Conservation (phyloP, 768 basidiomycete species). For the Pleurotus ostreatus region DNA sequence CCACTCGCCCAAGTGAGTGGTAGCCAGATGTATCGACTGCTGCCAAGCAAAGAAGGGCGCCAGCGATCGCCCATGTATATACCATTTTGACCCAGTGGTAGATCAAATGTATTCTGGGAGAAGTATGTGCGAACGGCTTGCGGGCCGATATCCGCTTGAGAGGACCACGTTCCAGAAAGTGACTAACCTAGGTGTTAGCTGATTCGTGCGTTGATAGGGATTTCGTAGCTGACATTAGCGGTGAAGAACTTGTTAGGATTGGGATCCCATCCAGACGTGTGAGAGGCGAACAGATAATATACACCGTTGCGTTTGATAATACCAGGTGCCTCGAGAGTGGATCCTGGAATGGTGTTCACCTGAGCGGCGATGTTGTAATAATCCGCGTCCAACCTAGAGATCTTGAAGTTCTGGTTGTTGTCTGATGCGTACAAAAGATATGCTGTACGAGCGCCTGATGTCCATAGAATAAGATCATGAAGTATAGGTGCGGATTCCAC, state of each 20-base stretch:
- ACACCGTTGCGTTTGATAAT: slow-evolving; percentile 57
- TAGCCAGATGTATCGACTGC: slow-evolving; percentile 59
- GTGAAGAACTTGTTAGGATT: slow-evolving; percentile 61
- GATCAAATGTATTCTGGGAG: slow-evolving; percentile 57
- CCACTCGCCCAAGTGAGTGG: slow-evolving; percentile 55
- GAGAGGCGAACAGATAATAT: slow-evolving; percentile 58
- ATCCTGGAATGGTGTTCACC: slow-evolving; percentile 31
- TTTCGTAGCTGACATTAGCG: slow-evolving; percentile 35
- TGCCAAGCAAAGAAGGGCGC: slow-evolving; percentile 49
- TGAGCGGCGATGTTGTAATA: slow-evolving; percentile 53
- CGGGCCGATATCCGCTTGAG: slow-evolving; percentile 55
- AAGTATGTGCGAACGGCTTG: slow-evolving; percentile 49
- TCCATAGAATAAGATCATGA: not conserved
- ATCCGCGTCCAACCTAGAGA: slow-evolving; percentile 49
- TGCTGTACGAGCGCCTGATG: slow-evolving; percentile 38
- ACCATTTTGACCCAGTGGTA: slow-evolving; percentile 42
- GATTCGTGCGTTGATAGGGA: not conserved
- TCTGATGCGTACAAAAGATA: slow-evolving; percentile 65
- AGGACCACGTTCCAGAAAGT: slow-evolving; percentile 50
- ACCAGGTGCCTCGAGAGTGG: slow-evolving; percentile 59
- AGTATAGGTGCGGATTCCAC: not conserved
- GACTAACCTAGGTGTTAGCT: slow-evolving; percentile 28
- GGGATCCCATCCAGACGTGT: slow-evolving; percentile 55
- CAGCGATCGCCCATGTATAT: slow-evolving; percentile 69
- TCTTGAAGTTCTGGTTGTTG: slow-evolving; percentile 70